These are phyloP conservation scores for Mortierella claussenii DNA, from an alignment of 192 early-diverging fungal species.

Conservation along the genomic window DNA sequence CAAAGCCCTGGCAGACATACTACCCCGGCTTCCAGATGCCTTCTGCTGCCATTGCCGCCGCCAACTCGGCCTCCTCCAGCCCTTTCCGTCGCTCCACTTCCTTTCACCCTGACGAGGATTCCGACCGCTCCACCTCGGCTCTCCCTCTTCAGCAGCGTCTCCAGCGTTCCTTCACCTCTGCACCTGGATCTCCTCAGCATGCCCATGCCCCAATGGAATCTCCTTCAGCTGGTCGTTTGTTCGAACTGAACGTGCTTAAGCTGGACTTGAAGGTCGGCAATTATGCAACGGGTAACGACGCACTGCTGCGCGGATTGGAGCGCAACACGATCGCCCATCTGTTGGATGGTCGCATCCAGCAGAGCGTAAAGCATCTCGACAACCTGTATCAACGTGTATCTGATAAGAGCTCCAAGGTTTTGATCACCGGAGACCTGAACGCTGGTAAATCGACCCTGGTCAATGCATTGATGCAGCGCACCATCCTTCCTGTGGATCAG, in stretches of 20 bases:
- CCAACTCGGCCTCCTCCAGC: constrained; percentile 32
- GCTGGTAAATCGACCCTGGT: constrained; percentile 98
- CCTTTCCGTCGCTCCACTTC: constrained; percentile 34
- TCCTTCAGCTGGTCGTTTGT: constrained; percentile 51
- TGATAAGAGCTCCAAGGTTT: constrained; percentile 92
- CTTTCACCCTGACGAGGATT: constrained; percentile 45
- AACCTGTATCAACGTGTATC: constrained; percentile 86
- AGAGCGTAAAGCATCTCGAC: constrained; percentile 78
- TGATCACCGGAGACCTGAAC: constrained; percentile 98
- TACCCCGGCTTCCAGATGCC: constrained; percentile 59
- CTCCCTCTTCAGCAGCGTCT: constrained; percentile 33
- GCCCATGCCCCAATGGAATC: constrained; percentile 5
- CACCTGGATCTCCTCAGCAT: constrained; percentile 35
- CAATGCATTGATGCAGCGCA: constrained; percentile 91
- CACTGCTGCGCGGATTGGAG: constrained; percentile 71
- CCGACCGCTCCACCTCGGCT: constrained; percentile 16
- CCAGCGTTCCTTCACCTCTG: constrained; percentile 51
- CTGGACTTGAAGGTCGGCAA: constrained; percentile 77
- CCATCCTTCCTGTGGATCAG: constrained; percentile 95
- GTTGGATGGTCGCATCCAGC: constrained; percentile 76
- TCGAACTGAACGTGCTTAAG: constrained; percentile 70
- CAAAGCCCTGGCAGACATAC: constrained; percentile 68
- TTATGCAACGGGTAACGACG: constrained; percentile 63
- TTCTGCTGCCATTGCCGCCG: constrained; percentile 17
- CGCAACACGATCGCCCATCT: constrained; percentile 76